Base-by-base conservation (phyloP, 352 stramenopile genomes). In the Globisporangium middletonii region DNA sequence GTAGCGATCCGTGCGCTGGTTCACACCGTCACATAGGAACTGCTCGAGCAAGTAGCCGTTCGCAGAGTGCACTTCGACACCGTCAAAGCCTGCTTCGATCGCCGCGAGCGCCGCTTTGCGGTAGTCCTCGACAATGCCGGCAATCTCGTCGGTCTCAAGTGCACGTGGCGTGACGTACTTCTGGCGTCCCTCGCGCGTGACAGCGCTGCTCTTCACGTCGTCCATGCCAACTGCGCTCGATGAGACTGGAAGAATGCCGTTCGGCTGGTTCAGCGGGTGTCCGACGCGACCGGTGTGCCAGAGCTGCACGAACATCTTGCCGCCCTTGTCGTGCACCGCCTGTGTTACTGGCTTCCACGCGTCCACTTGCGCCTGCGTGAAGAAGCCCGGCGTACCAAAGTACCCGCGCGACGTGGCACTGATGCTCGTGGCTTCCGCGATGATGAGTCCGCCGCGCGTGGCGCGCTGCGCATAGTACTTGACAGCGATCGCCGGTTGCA, bases 21-120 rank as follows among this genome's bases (percentile, higher is more conserved):
- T 96, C 44, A 63, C 50, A 19, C 47, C 65, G 37, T 65, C 63
- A 52, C 86, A 72, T 4, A 96, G 63, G 61, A 94, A 94, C 57
- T 92, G 69, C 61, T 97, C 84, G 48, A 97, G 63, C 37, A 97
- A 63, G 59, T 97, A 97, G 13, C 88, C 89, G 60, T 97, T 93
- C 4, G 84, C 89, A 4, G 30, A 43, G 68, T 95, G 88, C 12
- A 96, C 57, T 50, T 96, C 82, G 18, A 96, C 68, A 26, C 85
- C 83, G 51, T 96, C 87, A 59, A 95, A 94, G 27, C 87, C 87
- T 13, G 83, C 84, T 9, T 75, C 62, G 27, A 79, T 72, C 5
- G 77, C 70, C 8, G 67, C 68, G 16, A 59, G 50, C 0, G 77
- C 79, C 6, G 58, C 77, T 5, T 27, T 51, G 26, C 55, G 49